phyloP scores from a whole-genome alignment of 176 grass and related monocot species.

The Paspalum vaginatum region DNA sequence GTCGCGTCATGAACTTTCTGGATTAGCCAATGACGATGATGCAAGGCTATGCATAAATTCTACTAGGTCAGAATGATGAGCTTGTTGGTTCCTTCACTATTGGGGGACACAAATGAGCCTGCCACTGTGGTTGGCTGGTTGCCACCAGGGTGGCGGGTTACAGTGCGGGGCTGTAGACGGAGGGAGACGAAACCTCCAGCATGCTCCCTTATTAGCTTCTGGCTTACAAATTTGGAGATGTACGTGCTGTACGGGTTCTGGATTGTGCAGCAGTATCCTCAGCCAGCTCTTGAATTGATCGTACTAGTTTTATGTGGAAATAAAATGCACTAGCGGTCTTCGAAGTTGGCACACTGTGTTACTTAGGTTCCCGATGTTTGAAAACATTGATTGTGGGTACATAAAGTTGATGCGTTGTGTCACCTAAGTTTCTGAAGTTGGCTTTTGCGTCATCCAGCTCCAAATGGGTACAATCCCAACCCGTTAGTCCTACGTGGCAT shows the following conservation, averaged over 20 bases:
- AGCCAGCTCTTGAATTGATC: neutral
- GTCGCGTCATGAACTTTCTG: conserved; percentile 17
- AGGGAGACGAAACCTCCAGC: conserved; percentile 10
- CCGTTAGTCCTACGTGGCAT: no score
- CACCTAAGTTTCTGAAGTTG: no score
- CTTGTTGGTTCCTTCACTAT: neutral
- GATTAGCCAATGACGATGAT: neutral
- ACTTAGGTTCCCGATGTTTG: no score
- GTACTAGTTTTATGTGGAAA: neutral
- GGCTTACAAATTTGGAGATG: neutral
- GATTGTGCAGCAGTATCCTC: neutral
- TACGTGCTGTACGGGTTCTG: neutral
- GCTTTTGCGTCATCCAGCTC: no score
- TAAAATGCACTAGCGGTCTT: no score
- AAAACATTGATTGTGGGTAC: no score
- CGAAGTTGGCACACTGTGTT: no score
- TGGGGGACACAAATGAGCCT: conserved; percentile 10
- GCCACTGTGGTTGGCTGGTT: neutral
- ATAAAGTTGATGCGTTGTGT: no score
- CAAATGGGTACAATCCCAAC: no score
- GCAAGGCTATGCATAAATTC: neutral
- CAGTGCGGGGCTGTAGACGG: neutral
- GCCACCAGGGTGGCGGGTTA: conserved; percentile 4
- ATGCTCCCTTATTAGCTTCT: conserved; percentile 8
- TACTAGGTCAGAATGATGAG: neutral